These are phyloP conservation scores for Orobanche coerulescens DNA, from an alignment of 257 asterid genomes.

Conservation along the genomic window DNA sequence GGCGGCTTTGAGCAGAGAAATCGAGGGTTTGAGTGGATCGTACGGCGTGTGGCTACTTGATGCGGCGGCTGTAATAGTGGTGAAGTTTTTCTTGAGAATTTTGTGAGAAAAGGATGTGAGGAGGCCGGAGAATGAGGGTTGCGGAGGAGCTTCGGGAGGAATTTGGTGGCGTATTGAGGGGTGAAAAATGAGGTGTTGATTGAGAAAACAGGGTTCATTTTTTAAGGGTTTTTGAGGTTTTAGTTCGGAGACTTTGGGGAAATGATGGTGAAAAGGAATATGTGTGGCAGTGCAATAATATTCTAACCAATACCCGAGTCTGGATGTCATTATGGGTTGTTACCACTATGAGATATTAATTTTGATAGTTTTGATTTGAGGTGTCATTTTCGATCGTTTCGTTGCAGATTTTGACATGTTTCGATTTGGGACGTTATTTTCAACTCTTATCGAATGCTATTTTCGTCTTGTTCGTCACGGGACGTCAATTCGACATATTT, in stretches of 20 bases:
- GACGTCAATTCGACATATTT: too few relatives aligned
- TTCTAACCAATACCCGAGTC: too few relatives aligned
- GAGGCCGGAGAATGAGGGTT: conserved; percentile 12
- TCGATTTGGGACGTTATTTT: too few relatives aligned
- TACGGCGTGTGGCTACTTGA: conserved; percentile 18
- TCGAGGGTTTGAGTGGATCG: conserved; percentile 13
- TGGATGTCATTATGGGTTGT: too few relatives aligned
- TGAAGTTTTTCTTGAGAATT: conserved; percentile 9
- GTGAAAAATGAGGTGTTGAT: conserved; percentile 20
- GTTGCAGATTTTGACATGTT: too few relatives aligned
- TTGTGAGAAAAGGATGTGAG: conserved; percentile 1
- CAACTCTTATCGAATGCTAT: too few relatives aligned
- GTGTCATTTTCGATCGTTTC: too few relatives aligned
- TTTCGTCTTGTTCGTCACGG: too few relatives aligned
- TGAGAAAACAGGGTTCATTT: conserved; percentile 32
- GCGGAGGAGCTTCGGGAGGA: conserved; percentile 19
- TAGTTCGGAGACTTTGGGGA: not conserved
- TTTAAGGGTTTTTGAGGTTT: conserved; percentile 5
- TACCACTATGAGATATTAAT: too few relatives aligned
- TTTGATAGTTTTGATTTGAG: too few relatives aligned
- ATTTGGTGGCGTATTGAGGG: conserved; percentile 18
- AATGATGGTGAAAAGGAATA: too few relatives aligned
- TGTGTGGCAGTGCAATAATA: too few relatives aligned
- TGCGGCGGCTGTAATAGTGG: conserved; percentile 29
- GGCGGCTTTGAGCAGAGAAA: conserved; percentile 44